Percentiles rank a stretch among this genome's conserved stretches.
These are phyloP conservation scores for Rhododendron simsii DNA, from an alignment of 148 eudicot genomes.

Conservation along the genomic window DNA sequence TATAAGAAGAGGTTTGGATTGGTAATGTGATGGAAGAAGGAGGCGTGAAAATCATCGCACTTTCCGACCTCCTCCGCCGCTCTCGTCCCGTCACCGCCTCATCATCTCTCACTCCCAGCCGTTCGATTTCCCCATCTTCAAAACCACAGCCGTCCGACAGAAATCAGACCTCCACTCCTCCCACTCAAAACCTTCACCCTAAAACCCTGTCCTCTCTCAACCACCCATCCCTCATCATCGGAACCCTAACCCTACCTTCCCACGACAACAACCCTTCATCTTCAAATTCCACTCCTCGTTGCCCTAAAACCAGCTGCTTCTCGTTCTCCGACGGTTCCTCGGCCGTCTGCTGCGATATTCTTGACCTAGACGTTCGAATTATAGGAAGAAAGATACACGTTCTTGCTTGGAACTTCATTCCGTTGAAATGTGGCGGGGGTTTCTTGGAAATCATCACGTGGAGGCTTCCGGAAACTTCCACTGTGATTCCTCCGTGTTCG, in stretches of 20 bases:
- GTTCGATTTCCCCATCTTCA: conserved; percentile 6
- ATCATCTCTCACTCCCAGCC: conserved; percentile 26
- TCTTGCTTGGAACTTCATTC: conserved; percentile 76
- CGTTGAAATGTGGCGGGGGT: conserved; percentile 47
- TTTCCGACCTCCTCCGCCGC: conserved; percentile 51
- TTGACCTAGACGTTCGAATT: conserved; percentile 41
- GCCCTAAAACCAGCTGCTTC: conserved; percentile 37
- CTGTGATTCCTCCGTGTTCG: background rate
- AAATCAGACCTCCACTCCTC: background rate
- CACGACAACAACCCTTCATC: conserved; percentile 7
- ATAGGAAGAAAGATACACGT: conserved; percentile 44
- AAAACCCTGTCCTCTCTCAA: conserved; percentile 41
- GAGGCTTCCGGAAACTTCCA: conserved; percentile 22
- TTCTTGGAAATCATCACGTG: conserved; percentile 67
- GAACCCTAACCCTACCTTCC: conserved; percentile 55
- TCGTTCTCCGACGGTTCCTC: conserved; percentile 49
- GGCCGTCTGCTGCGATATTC: conserved; percentile 59
- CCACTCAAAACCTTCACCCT: conserved; percentile 14
- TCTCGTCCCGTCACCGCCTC: conserved; percentile 60
- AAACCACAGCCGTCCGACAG: background rate
- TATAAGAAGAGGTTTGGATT: background rate
- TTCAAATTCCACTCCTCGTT: conserved; percentile 5
- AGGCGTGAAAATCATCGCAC: conserved; percentile 16
- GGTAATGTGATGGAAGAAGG: conserved; percentile 17
- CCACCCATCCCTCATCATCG: conserved; percentile 40